phyloP scores from a whole-genome alignment of 345 rosid genomes.

The Salix brachista region DNA sequence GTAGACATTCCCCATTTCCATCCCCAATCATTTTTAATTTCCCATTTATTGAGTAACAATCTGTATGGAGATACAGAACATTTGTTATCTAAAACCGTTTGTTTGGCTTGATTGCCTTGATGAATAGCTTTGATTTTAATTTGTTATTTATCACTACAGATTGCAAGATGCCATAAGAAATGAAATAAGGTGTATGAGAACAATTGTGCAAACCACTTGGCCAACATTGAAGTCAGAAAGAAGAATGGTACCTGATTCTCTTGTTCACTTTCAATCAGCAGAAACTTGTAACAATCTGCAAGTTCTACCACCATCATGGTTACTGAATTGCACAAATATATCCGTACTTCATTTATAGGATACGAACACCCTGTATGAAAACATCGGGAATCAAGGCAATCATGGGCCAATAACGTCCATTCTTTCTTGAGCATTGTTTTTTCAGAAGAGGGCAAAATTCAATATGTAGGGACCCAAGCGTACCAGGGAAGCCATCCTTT shows the following conservation, averaged over 20 bases:
- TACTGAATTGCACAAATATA: background rate
- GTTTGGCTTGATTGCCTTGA: background rate
- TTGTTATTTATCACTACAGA: background rate
- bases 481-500: conserved; percentile 19
- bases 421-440: conserved; percentile 10
- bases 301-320: background rate
- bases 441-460: conserved; percentile 23
- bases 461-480: conserved; percentile 15
- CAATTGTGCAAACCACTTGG: no score
- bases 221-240: background rate
- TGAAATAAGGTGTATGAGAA: background rate
- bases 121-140: background rate
- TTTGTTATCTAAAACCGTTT: background rate
- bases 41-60: background rate
- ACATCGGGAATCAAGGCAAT: conserved; percentile 18
- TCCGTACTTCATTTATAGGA: background rate
- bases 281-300: background rate
- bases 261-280: background rate
- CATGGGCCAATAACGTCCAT: conserved; percentile 23
- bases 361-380: background rate
- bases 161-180: background rate
- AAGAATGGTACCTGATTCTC: background rate
- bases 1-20: no score
- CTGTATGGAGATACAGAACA: background rate
- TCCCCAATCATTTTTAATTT: no score